A percentile compares a stretch with the other conserved stretches of the same genome.
Conservation (phyloP, 1,284 basidiomycete genomes). For the Microbotryum lychnidis-dioicae region DNA sequence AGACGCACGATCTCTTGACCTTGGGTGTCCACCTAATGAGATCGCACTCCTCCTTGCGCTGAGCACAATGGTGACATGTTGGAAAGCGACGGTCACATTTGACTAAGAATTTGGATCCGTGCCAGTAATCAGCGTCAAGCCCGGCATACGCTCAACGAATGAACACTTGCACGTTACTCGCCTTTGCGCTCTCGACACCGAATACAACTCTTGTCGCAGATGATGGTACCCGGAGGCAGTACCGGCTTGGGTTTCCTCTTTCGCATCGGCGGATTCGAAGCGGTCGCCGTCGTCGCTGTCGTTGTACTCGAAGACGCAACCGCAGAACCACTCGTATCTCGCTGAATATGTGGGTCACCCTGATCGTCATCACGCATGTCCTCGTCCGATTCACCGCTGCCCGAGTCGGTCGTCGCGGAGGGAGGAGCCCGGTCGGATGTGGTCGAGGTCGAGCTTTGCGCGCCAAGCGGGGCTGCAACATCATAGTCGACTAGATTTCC, state of each 20-base stretch:
- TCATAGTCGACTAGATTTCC: too few relatives aligned
- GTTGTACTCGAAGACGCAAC: too few relatives aligned
- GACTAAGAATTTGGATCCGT: not conserved
- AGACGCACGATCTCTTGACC: not conserved
- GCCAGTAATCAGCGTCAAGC: not conserved
- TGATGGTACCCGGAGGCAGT: slow-evolving; percentile 3
- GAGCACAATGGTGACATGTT: slow-evolving; percentile 10
- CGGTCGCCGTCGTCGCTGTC: too few relatives aligned
- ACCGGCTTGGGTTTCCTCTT: not conserved
- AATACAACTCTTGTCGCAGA: slow-evolving; percentile 6
- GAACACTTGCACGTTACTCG: not conserved
- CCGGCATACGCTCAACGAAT: not conserved
- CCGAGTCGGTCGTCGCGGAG: too few relatives aligned
- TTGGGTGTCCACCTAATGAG: slow-evolving; percentile 3
- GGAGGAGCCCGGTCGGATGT: too few relatives aligned
- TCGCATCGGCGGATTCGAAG: not conserved
- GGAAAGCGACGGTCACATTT: slow-evolving; percentile 20
- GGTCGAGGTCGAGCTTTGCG: too few relatives aligned
- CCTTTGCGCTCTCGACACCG: slow-evolving; percentile 3
- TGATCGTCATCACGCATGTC: too few relatives aligned
- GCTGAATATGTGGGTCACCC: too few relatives aligned
- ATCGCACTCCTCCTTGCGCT: slow-evolving; percentile 18
- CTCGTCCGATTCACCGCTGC: too few relatives aligned
- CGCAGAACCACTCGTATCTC: too few relatives aligned
- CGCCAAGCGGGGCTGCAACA: too few relatives aligned